These are phyloP conservation scores for Ulmus americana DNA, from an alignment of 331 rosid species.

Conservation along the genomic window DNA sequence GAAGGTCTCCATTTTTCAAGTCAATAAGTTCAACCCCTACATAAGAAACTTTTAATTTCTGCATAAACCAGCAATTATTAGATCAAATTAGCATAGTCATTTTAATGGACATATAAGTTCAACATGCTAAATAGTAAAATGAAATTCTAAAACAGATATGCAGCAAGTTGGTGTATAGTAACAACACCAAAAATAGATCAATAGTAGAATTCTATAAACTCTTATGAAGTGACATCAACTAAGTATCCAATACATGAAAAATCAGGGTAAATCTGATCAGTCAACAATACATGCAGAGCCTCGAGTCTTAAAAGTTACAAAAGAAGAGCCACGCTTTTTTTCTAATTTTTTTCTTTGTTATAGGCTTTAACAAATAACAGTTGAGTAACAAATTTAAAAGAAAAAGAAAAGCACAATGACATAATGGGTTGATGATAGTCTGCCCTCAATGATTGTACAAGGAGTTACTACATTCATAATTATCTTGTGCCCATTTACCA, in stretches of 20 bases:
- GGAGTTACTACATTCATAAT: too few relatives aligned
- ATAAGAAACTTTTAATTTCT: slow-evolving; percentile 84
- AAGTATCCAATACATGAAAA: not conserved
- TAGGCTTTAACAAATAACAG: too few relatives aligned
- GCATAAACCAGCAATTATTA: slow-evolving; percentile 35
- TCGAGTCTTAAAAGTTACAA: too few relatives aligned
- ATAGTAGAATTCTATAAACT: not conserved
- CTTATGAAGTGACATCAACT: not conserved
- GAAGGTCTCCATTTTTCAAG: slow-evolving; percentile 77
- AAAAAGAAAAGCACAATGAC: too few relatives aligned
- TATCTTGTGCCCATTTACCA: too few relatives aligned
- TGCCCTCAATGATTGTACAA: too few relatives aligned
- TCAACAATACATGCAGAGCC: not conserved
- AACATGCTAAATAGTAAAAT: not conserved
- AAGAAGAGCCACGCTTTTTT: too few relatives aligned
- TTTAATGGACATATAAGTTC: not conserved
- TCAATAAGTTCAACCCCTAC: slow-evolving; percentile 83
- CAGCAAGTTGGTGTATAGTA: slow-evolving; percentile 3
- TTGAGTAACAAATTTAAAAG: too few relatives aligned
- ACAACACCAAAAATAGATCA: not conserved
- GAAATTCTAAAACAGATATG: slow-evolving; percentile 1
- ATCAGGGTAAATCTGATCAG: not conserved
- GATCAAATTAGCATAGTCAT: slow-evolving; percentile 18
- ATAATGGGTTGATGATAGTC: too few relatives aligned
- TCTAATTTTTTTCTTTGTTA: too few relatives aligned